Conservation (phyloP, 192 early-diverging fungal genomes). For the Lobosporangium transversale region DNA sequence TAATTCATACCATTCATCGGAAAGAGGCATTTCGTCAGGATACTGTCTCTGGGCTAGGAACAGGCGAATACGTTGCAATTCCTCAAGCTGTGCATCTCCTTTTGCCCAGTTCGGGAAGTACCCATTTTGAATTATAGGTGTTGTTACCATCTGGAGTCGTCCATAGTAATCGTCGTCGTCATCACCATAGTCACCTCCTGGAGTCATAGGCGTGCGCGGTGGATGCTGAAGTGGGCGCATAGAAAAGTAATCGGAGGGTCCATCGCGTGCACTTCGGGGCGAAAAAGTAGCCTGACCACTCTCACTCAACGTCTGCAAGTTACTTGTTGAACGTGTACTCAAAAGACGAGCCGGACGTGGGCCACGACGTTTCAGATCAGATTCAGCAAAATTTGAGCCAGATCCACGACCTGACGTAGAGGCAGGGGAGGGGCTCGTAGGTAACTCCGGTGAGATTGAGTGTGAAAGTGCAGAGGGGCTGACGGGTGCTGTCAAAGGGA, state of each 20-base stretch:
- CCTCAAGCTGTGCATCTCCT: slow-evolving; percentile 47
- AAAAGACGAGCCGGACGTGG: slow-evolving; percentile 43
- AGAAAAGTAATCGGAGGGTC: slow-evolving; percentile 37
- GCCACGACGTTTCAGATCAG: slow-evolving; percentile 45
- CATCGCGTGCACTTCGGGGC: slow-evolving; percentile 26
- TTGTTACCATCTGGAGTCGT: slow-evolving; percentile 49
- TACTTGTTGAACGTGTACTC: slow-evolving; percentile 38
- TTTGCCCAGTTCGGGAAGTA: slow-evolving; percentile 54
- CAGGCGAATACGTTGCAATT: slow-evolving; percentile 38
- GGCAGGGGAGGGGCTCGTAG: slow-evolving; percentile 14
- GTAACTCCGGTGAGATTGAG: background rate
- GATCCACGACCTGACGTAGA: slow-evolving; percentile 1
- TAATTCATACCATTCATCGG: slow-evolving; percentile 50
- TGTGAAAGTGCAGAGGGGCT: slow-evolving; percentile 5
- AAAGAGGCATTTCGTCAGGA: slow-evolving; percentile 50
- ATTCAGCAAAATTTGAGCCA: slow-evolving; percentile 3
- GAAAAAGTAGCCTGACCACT: slow-evolving; percentile 22
- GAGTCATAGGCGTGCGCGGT: slow-evolving; percentile 47
- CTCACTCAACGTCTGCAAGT: slow-evolving; percentile 38
- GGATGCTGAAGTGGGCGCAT: slow-evolving; percentile 47
- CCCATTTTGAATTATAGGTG: slow-evolving; percentile 52
- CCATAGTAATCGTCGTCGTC: slow-evolving; percentile 51
- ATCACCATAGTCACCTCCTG: slow-evolving; percentile 33
- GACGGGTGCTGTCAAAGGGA: background rate
- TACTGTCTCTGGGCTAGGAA: slow-evolving; percentile 45